Percentiles rank a stretch among this genome's conserved stretches.
Conservation (phyloP, 1,139 yeast species). For the Kodamaea plutei region DNA sequence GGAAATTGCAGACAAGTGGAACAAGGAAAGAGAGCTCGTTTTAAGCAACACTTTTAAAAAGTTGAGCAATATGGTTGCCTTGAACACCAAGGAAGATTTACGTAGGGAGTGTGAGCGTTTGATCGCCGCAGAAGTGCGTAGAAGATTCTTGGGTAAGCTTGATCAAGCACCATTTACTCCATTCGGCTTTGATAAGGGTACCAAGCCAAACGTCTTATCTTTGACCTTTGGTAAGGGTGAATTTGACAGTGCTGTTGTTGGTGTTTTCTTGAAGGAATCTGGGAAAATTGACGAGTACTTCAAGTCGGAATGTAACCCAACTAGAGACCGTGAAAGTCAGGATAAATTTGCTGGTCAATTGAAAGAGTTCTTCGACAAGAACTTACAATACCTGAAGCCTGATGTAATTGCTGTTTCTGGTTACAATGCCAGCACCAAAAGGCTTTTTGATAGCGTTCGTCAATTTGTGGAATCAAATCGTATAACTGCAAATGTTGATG, state of each 20-base stretch:
- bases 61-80: constrained; percentile 62
- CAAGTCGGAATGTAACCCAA: constrained; percentile 76
- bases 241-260: constrained; percentile 81
- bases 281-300: constrained; percentile 75
- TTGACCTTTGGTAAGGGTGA: constrained; percentile 85
- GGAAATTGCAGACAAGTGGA: constrained; percentile 80
- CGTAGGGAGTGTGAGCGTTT: constrained; percentile 73
- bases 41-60: constrained; percentile 66
- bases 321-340: constrained; percentile 48
- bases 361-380: constrained; percentile 39
- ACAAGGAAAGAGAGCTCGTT: constrained; percentile 64
- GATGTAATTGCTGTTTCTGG: constrained; percentile 92
- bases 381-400: constrained; percentile 46
- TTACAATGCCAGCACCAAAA: constrained; percentile 68
- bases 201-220: constrained; percentile 79
- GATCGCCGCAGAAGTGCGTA: constrained; percentile 67
- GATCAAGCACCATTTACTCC: constrained; percentile 96
- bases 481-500: constrained; percentile 53
- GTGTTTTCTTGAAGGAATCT: constrained; percentile 70
- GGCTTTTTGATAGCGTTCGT: constrained; percentile 53
- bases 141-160: constrained; percentile 60
- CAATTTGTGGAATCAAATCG: constrained; percentile 57
- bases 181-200: constrained; percentile 68
- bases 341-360: constrained; percentile 54
- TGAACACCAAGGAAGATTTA: constrained; percentile 79